phyloP scores from a whole-genome alignment of 148 eudicot species.

The Chenopodium berlandieri region DNA sequence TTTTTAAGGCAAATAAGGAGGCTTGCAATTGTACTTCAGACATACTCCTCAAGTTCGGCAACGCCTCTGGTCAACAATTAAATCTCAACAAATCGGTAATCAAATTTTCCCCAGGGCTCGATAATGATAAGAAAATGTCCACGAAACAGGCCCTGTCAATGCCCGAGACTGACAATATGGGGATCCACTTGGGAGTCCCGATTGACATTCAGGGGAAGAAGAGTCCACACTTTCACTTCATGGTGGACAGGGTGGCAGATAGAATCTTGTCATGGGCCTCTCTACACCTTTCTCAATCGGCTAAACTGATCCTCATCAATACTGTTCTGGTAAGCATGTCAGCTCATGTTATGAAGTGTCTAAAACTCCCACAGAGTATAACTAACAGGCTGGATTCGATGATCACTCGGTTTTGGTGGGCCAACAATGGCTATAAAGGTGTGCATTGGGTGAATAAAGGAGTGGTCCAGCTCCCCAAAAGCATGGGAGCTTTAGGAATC shows the following conservation, averaged over 20 bases:
- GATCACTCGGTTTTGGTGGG: not conserved
- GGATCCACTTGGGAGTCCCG: not conserved
- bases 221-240: not conserved
- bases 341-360: not conserved
- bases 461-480: not conserved
- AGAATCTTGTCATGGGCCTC: not conserved
- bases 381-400: not conserved
- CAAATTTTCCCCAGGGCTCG: not conserved
- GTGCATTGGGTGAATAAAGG: not conserved
- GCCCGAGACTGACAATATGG: not conserved
- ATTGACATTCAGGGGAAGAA: not conserved
- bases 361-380: not conserved
- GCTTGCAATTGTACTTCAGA: not conserved
- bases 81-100: not conserved
- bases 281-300: not conserved
- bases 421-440: not conserved
- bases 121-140: not conserved
- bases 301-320: not conserved
- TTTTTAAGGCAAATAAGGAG: not conserved
- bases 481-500: not conserved
- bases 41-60: not conserved
- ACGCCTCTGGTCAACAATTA: not conserved
- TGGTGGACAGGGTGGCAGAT: not conserved
- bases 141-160: not conserved
- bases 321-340: not conserved